Evolutionary conservation across 2,329 filamentous ascomycete genomes (phyloP).

Genomic region (Gnomoniopsis smithogilvyi): DNA sequence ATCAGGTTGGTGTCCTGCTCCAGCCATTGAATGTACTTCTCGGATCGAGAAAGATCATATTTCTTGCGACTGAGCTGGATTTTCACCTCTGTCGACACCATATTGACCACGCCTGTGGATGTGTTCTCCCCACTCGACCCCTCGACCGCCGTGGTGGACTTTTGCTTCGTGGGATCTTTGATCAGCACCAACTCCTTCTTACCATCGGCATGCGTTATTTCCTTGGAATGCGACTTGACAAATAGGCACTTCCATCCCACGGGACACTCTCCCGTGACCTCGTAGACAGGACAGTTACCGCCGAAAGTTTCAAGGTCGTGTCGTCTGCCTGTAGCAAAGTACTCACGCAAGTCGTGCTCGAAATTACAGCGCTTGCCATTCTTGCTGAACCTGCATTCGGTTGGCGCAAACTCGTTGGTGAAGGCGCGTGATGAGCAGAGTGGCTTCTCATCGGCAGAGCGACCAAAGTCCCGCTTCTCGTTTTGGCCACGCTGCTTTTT

Average conservation of each 20-base stretch:
- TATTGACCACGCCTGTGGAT: slow-evolving; percentile 69
- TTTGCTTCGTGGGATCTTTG: slow-evolving; percentile 34
- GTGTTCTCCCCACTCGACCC: slow-evolving; percentile 43
- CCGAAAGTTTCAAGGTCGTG: slow-evolving; percentile 73
- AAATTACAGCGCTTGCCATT: slow-evolving; percentile 80
- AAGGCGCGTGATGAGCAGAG: slow-evolving; percentile 74
- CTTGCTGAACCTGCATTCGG: slow-evolving; percentile 72
- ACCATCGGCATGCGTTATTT: slow-evolving; percentile 74
- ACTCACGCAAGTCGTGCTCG: slow-evolving; percentile 81
- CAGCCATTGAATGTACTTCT: slow-evolving; percentile 75
- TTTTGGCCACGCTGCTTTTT: slow-evolving; percentile 72
- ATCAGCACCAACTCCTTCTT: slow-evolving; percentile 76
- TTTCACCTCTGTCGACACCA: slow-evolving; percentile 67
- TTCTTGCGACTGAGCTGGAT: slow-evolving; percentile 72
- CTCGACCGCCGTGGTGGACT: slow-evolving; percentile 27
- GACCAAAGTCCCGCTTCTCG: slow-evolving; percentile 76
- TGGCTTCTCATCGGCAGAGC: slow-evolving; percentile 70
- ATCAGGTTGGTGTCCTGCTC: slow-evolving; percentile 57
- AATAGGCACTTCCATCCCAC: slow-evolving; percentile 96
- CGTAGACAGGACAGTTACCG: slow-evolving; percentile 79
- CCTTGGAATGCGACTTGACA: slow-evolving; percentile 79
- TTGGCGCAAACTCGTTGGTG: slow-evolving; percentile 77
- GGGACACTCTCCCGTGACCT: slow-evolving; percentile 70
- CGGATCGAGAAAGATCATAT: slow-evolving; percentile 67
- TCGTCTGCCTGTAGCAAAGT: slow-evolving; percentile 77